phyloP scores from a whole-genome alignment of 169 alveolate genomes.

The Hepatocystis sp. region DNA sequence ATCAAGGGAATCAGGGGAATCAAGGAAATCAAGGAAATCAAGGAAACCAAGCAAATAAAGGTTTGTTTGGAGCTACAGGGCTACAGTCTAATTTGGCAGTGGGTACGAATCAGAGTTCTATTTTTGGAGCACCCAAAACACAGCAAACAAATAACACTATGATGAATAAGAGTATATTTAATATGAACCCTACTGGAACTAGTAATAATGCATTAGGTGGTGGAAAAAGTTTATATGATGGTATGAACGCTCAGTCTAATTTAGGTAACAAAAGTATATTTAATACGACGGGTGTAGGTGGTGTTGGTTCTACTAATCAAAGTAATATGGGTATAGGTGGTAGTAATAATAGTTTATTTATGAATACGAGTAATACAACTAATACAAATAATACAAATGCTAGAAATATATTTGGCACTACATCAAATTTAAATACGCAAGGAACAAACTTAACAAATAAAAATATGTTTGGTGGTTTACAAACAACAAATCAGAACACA shows the following conservation, averaged over 20 bases:
- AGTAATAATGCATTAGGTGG: neutral
- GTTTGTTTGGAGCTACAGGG: constrained; percentile 53
- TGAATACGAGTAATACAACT: constrained; percentile 69
- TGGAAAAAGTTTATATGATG: constrained; percentile 42
- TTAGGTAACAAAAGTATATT: constrained; percentile 51
- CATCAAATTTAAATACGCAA: constrained; percentile 62
- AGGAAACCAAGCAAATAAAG: constrained; percentile 57
- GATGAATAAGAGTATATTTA: constrained; percentile 54
- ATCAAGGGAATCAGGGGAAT: constrained; percentile 55
- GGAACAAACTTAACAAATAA: constrained; percentile 52
- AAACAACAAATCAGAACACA: constrained; percentile 30
- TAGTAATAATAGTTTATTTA: constrained; percentile 51
- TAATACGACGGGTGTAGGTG: constrained; percentile 31
- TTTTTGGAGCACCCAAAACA: constrained; percentile 62
- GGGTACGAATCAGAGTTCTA: constrained; percentile 23
- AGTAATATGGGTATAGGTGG: constrained; percentile 56
- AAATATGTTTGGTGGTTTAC: constrained; percentile 71
- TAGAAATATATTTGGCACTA: constrained; percentile 56
- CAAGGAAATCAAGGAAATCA: too few species aligned
- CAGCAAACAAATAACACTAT: constrained; percentile 41
- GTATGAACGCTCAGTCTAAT: constrained; percentile 42
- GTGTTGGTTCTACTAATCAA: constrained; percentile 8
- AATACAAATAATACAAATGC: constrained; percentile 34
- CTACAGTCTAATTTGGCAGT: constrained; percentile 19
- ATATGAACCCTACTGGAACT: neutral